A percentile compares a stretch with the other conserved stretches of the same genome.
Conservation (phyloP, 2,329 filamentous ascomycete species). For the Fusarium dlaminii region DNA sequence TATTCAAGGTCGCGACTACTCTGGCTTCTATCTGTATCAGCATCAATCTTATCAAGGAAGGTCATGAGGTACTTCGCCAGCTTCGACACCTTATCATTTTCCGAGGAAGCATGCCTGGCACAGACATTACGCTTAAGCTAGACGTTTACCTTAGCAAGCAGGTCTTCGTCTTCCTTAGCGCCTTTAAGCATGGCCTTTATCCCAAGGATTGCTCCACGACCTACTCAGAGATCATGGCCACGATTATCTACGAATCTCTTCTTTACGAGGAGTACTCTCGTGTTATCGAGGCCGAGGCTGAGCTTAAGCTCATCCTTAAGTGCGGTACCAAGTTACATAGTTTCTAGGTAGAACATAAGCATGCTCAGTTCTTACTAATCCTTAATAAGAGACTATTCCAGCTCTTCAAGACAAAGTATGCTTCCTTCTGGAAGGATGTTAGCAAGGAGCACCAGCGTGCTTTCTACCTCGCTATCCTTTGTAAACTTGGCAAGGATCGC, state of each 20-base stretch:
- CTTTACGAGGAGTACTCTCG: constrained; percentile 41
- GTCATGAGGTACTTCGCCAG: constrained; percentile 57
- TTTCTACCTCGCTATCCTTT: constrained; percentile 54
- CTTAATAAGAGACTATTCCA: constrained; percentile 52
- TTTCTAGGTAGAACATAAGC: constrained; percentile 39
- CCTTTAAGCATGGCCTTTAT: constrained; percentile 54
- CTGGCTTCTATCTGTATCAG: constrained; percentile 58
- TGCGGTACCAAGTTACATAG: constrained; percentile 39
- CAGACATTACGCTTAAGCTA: constrained; percentile 51
- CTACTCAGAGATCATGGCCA: constrained; percentile 53
- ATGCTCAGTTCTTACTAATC: constrained; percentile 47
- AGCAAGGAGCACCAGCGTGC: constrained; percentile 47
- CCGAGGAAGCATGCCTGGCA: constrained; percentile 46
- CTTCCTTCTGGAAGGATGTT: constrained; percentile 35
- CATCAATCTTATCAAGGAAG: constrained; percentile 51
- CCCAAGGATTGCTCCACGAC: constrained; percentile 45
- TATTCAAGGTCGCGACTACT: constrained; percentile 59
- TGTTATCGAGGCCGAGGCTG: constrained; percentile 30
- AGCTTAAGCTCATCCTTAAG: constrained; percentile 35
- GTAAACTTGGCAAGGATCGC: constrained; percentile 49
- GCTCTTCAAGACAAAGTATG: constrained; percentile 50
- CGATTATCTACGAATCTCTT: constrained; percentile 38
- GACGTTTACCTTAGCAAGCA: constrained; percentile 48
- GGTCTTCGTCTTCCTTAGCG: constrained; percentile 56
- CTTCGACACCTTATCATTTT: constrained; percentile 61